phyloP scores from a whole-genome alignment of 371 early-diverging fungal species.

The Dichotomocladium elegans region DNA sequence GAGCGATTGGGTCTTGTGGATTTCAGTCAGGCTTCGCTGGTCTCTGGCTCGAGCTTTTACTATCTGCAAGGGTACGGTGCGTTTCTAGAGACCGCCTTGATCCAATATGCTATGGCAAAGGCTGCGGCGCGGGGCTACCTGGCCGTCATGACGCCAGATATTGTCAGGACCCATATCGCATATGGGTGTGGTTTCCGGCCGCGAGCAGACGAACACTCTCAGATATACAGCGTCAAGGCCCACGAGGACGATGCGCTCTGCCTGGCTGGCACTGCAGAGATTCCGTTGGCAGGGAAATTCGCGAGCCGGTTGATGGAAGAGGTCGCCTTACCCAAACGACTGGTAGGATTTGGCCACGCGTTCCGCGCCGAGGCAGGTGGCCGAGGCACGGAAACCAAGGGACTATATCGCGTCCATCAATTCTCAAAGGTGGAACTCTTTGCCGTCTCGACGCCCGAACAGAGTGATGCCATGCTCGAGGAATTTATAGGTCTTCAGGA shows the following conservation, averaged over 20 bases:
- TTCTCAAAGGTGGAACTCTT: constrained; percentile 94
- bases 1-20: constrained; percentile 68
- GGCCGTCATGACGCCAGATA: constrained; percentile 85
- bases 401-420: constrained; percentile 91
- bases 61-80: constrained; percentile 83
- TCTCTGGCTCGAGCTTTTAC: constrained; percentile 84
- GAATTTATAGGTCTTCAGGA: constrained; percentile 74
- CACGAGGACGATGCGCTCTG: constrained; percentile 44
- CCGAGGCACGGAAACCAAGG: constrained; percentile 81
- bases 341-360: constrained; percentile 81
- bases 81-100: constrained; percentile 81
- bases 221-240: constrained; percentile 74
- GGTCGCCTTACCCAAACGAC: constrained; percentile 57
- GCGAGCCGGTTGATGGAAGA: constrained; percentile 55
- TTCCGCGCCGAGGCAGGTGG: constrained; percentile 91
- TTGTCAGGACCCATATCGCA: constrained; percentile 75
- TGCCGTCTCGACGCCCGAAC: constrained; percentile 64
- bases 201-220: constrained; percentile 70
- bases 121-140: constrained; percentile 70
- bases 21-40: constrained; percentile 77
- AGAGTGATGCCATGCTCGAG: constrained; percentile 65
- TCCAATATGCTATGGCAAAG: constrained; percentile 79
- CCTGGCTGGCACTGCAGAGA: constrained; percentile 90
- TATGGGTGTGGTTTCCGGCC: constrained; percentile 92
- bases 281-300: constrained; percentile 86